Conservation (phyloP, 345 rosid genomes). For the Reutealis trisperma region DNA sequence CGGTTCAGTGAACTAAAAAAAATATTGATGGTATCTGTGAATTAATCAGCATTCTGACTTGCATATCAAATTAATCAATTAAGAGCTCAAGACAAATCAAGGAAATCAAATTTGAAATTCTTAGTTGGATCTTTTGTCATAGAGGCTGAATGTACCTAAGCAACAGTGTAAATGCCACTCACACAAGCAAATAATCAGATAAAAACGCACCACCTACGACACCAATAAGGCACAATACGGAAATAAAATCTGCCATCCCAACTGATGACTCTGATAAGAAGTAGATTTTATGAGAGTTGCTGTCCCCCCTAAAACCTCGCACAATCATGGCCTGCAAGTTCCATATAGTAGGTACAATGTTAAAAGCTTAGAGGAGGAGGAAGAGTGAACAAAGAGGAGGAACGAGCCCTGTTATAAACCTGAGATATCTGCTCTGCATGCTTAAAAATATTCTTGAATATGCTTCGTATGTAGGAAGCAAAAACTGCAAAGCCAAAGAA, state of each 20-base stretch:
- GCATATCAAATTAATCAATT: neutral
- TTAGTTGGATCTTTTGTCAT: too few species aligned
- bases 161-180: conserved; percentile 14
- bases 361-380: neutral
- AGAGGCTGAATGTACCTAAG: neutral
- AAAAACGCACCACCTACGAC: conserved; percentile 60
- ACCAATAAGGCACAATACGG: conserved; percentile 62
- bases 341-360: neutral
- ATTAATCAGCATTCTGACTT: neutral
- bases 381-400: neutral
- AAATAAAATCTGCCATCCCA: conserved; percentile 57
- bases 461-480: conserved; percentile 72
- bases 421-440: conserved; percentile 96
- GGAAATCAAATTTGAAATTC: neutral
- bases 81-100: neutral
- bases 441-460: conserved; percentile 85
- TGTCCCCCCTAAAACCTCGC: conserved; percentile 88
- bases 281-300: conserved; percentile 67
- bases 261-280: conserved; percentile 52
- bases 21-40: neutral
- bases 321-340: conserved; percentile 89
- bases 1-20: too few species aligned
- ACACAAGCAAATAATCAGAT: conserved; percentile 63
- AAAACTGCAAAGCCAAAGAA: conserved; percentile 57
- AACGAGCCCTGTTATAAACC: conserved; percentile 40